These are phyloP conservation scores for Penicillium sp. DNA, from an alignment of 2,329 filamentous ascomycete species.

Conservation along the genomic window DNA sequence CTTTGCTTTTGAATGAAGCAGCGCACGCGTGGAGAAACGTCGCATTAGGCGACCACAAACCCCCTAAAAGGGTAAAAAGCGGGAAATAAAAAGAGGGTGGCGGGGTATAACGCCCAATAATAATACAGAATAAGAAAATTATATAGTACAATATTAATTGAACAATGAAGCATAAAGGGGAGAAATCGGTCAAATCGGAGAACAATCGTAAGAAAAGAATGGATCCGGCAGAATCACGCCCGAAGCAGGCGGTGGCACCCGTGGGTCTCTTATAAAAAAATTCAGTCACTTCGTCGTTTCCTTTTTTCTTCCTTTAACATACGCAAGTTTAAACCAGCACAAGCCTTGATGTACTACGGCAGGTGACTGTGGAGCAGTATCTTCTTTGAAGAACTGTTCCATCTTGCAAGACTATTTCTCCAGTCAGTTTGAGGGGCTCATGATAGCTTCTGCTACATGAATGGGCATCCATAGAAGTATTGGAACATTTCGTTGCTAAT, in stretches of 20 bases:
- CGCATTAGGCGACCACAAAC: conserved; percentile 26
- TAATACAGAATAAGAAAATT: conserved; percentile 13
- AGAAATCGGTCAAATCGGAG: conserved; percentile 1
- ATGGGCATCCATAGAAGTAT: conserved; percentile 49
- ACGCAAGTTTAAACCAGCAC: conserved; percentile 33
- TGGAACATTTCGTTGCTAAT: conserved; percentile 38
- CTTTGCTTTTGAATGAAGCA: conserved; percentile 37
- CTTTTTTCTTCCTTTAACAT: conserved; percentile 13
- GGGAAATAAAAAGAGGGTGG: conserved; percentile 6
- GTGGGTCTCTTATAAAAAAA: conserved; percentile 11
- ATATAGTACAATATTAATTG: conserved; percentile 15
- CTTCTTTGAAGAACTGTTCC: conserved; percentile 12
- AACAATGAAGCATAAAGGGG: conserved; percentile 11
- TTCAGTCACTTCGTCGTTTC: conserved; percentile 8
- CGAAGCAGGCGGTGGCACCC: conserved; percentile 16
- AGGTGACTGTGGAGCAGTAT: conserved; percentile 28
- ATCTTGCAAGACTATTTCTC: conserved; percentile 42
- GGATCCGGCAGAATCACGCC: conserved; percentile 13
- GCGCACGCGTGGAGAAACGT: conserved; percentile 36
- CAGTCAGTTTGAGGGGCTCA: conserved; percentile 50
- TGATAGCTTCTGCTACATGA: conserved; percentile 33
- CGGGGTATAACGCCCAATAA: conserved; percentile 13
- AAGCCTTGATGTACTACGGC: conserved; percentile 27
- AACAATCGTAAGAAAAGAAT: conserved; percentile 21
- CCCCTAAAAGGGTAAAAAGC: conserved; percentile 10